These are phyloP conservation scores for Agaricus subrufescens DNA, from an alignment of 768 basidiomycete genomes.

Conservation along the genomic window DNA sequence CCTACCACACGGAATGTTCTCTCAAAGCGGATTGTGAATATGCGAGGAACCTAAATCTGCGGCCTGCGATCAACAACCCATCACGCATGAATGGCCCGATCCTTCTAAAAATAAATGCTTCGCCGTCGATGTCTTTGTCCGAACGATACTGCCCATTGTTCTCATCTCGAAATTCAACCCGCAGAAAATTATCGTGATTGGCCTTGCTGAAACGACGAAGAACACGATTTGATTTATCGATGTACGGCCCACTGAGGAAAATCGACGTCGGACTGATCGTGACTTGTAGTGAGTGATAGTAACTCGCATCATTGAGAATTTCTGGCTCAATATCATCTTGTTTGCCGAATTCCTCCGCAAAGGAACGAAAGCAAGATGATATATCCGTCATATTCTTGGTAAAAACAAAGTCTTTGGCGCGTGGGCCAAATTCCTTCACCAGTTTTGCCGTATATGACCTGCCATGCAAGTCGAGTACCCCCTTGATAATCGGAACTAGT, in stretches of 20 bases:
- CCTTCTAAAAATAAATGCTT: slow-evolving; percentile 40
- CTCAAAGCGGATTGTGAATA: slow-evolving; percentile 72
- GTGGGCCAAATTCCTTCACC: slow-evolving; percentile 32
- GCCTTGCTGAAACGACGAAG: slow-evolving; percentile 43
- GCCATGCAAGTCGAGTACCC: slow-evolving; percentile 25
- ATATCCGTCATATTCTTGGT: slow-evolving; percentile 18
- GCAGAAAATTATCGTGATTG: slow-evolving; percentile 52
- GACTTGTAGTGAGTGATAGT: slow-evolving; percentile 23
- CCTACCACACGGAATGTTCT: slow-evolving; percentile 53
- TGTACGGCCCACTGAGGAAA: slow-evolving; percentile 47
- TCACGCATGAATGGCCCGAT: slow-evolving; percentile 38
- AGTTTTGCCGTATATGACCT: slow-evolving; percentile 31
- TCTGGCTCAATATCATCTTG: slow-evolving; percentile 18
- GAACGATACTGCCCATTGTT: slow-evolving; percentile 46
- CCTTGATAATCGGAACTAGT: slow-evolving; percentile 29
- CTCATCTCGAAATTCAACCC: slow-evolving; percentile 63
- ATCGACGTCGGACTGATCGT: slow-evolving; percentile 52
- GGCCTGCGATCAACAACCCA: slow-evolving; percentile 48
- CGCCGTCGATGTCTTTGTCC: slow-evolving; percentile 52
- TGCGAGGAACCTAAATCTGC: slow-evolving; percentile 56
- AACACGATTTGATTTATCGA: slow-evolving; percentile 59
- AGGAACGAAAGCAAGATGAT: slow-evolving; percentile 26
- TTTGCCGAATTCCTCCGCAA: slow-evolving; percentile 17
- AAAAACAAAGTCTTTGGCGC: slow-evolving; percentile 18
- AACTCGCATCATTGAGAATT: slow-evolving; percentile 23